A percentile compares a stretch with the other conserved stretches of the same genome.
Conservation (phyloP, 805 yeast species). For the Lipomyces yamanashiensis region DNA sequence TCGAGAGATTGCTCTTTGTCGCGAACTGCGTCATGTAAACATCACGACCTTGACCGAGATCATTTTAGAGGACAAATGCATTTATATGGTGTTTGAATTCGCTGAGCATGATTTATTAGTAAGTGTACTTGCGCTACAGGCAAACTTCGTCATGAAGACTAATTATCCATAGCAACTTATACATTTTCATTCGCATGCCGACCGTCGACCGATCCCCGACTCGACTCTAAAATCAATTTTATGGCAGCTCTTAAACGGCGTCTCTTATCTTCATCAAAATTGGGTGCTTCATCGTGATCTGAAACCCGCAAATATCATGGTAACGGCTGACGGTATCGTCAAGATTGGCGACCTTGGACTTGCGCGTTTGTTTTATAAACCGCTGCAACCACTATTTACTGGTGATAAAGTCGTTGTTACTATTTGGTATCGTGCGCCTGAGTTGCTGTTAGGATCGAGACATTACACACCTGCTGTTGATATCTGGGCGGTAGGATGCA, state of each 20-base stretch:
- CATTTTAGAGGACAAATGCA: slow-evolving; percentile 82
- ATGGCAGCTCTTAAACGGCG: slow-evolving; percentile 93
- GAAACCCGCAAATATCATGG: slow-evolving; percentile 98
- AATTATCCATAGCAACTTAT: slow-evolving; percentile 65
- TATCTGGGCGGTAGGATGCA: slow-evolving; percentile 63
- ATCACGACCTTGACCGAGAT: slow-evolving; percentile 81
- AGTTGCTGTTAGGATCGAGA: slow-evolving; percentile 53
- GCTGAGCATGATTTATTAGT: slow-evolving; percentile 89
- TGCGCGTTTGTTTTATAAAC: slow-evolving; percentile 51
- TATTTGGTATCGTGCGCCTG: slow-evolving; percentile 60
- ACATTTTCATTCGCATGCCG: slow-evolving; percentile 92
- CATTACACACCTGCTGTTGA: slow-evolving; percentile 56
- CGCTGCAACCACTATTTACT: slow-evolving; percentile 70
- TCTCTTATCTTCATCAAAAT: slow-evolving; percentile 87
- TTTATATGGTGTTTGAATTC: slow-evolving; percentile 93
- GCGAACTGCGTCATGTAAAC: slow-evolving; percentile 81
- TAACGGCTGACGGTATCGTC: slow-evolving; percentile 83
- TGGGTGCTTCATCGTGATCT: slow-evolving; percentile 96
- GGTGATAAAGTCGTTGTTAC: slow-evolving; percentile 52
- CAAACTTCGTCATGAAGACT: neutral
- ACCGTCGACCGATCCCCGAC: slow-evolving; percentile 75
- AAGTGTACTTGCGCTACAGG: neutral
- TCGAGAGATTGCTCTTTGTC: slow-evolving; percentile 92
- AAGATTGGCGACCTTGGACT: slow-evolving; percentile 88
- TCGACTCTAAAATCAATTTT: slow-evolving; percentile 78